Evolutionary conservation across 176 grass and related monocot genomes (phyloP).

Genomic region (Musa itinerans): DNA sequence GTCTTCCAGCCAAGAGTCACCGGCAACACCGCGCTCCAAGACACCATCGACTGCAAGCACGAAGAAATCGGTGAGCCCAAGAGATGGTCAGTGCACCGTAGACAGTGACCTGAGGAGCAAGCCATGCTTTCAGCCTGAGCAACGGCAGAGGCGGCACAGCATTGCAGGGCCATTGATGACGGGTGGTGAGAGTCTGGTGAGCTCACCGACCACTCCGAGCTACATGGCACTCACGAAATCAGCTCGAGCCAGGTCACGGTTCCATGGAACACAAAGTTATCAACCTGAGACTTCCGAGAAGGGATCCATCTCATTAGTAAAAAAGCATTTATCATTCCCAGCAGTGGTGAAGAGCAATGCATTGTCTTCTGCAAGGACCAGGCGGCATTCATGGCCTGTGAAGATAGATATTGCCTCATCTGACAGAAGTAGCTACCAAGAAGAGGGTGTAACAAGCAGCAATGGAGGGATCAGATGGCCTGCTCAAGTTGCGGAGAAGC

Average conservation of each 20-base stretch:
- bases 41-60: neutral
- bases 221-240: constrained; percentile 88
- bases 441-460: neutral
- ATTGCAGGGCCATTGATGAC: constrained; percentile 44
- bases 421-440: too few species aligned
- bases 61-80: constrained; percentile 3
- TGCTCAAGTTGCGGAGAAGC: too few species aligned
- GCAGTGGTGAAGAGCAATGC: neutral
- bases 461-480: too few species aligned
- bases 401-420: too few species aligned
- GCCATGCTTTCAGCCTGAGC: constrained; percentile 9
- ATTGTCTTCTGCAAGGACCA: constrained; percentile 16
- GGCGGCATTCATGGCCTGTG: constrained; percentile 7
- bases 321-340: too few species aligned
- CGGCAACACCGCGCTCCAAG: neutral
- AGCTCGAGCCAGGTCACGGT: constrained; percentile 35
- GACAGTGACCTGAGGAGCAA: constrained; percentile 16
- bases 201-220: constrained; percentile 53
- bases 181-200: constrained; percentile 63
- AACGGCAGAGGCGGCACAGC: constrained; percentile 29
- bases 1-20: constrained; percentile 19
- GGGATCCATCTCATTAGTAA: too few species aligned
- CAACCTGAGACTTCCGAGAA: too few species aligned
- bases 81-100: constrained; percentile 24
- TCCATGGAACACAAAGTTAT: neutral